A percentile compares a stretch with the other conserved stretches of the same genome.
These are phyloP conservation scores for Marvania coccoides DNA, from an alignment of 139 green algal genomes.

Conservation along the genomic window DNA sequence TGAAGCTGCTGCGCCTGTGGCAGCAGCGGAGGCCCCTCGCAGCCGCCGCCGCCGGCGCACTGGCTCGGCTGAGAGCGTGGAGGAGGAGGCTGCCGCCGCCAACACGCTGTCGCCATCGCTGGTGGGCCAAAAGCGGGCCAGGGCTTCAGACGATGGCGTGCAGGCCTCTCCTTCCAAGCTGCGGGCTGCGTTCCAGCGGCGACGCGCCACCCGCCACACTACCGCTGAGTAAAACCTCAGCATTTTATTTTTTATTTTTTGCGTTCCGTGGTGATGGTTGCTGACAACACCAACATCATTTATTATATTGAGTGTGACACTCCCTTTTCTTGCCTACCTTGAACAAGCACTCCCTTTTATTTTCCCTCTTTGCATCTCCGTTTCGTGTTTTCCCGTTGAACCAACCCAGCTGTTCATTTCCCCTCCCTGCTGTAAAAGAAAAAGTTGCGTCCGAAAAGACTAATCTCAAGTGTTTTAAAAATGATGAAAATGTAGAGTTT, in stretches of 20 bases:
- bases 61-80: neutral
- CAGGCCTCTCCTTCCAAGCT: constrained; percentile 3
- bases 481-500: no score
- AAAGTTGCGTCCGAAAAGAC: neutral
- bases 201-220: neutral
- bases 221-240: neutral
- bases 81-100: neutral
- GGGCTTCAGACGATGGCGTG: neutral
- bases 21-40: neutral
- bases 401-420: neutral
- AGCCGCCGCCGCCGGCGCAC: no score
- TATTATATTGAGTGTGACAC: no score
- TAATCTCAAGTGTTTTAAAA: neutral
- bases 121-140: neutral
- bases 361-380: constrained; percentile 1
- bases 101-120: neutral
- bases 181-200: neutral
- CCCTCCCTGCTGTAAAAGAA: neutral
- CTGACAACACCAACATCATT: neutral
- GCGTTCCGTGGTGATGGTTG: neutral
- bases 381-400: no score
- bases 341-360: neutral
- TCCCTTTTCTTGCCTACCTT: neutral
- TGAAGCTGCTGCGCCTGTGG: neutral
- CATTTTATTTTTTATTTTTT: neutral